Evolutionary conservation across 805 yeast genomes (phyloP).

Genomic region (Ogataea saltuana): DNA sequence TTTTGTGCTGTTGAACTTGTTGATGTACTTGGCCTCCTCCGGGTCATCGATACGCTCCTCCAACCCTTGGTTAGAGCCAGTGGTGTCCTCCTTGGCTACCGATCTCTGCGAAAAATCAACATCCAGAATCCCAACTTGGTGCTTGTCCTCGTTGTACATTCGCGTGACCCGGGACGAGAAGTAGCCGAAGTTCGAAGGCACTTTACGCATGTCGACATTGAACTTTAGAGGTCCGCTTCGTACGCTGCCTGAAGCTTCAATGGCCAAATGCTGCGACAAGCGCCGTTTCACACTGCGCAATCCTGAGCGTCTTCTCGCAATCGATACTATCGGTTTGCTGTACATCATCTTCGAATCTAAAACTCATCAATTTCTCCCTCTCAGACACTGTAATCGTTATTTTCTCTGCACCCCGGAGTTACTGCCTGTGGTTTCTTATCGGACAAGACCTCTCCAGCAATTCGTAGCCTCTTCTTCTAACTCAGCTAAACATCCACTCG

Average conservation of each 20-base stretch:
- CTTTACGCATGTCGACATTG: slow-evolving; percentile 57
- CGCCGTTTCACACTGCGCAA: not conserved
- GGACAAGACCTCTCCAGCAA: too few relatives aligned
- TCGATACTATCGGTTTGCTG: too few relatives aligned
- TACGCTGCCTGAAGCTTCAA: slow-evolving; percentile 22
- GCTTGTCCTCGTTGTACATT: slow-evolving; percentile 77
- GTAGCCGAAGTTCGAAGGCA: slow-evolving; percentile 81
- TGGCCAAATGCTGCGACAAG: slow-evolving; percentile 33
- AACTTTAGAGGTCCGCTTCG: slow-evolving; percentile 34
- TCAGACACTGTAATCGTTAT: too few relatives aligned
- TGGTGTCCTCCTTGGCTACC: not conserved
- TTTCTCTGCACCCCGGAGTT: too few relatives aligned
- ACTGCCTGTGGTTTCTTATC: too few relatives aligned
- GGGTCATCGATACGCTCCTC: slow-evolving; percentile 20
- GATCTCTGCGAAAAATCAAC: slow-evolving; percentile 22
- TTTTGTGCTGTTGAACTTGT: slow-evolving; percentile 18
- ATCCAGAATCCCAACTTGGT: slow-evolving; percentile 51
- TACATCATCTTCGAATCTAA: too few relatives aligned
- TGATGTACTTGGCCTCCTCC: slow-evolving; percentile 20
- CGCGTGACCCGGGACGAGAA: slow-evolving; percentile 74
- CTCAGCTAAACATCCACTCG: not conserved
- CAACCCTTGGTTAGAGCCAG: slow-evolving; percentile 8
- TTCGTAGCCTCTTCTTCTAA: too few relatives aligned
- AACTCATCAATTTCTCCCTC: too few relatives aligned
- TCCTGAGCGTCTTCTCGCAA: not conserved